Percentiles rank a stretch among this genome's conserved stretches.
Conservation (phyloP, 2,329 filamentous ascomycete genomes). For the Xylaria sp. region DNA sequence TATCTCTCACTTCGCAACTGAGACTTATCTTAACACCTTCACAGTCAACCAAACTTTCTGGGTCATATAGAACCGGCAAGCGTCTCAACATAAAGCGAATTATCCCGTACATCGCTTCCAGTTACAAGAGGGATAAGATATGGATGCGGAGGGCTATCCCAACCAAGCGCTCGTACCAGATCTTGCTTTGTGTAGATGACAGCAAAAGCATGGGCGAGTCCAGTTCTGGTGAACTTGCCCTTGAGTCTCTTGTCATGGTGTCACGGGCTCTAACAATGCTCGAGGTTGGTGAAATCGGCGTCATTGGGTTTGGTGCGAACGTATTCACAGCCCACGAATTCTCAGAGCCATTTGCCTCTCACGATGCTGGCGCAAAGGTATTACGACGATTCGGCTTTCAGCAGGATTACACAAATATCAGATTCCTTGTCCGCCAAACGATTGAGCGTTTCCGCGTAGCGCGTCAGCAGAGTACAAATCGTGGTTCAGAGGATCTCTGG, state of each 20-base stretch:
- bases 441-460: conserved; percentile 84
- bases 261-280: conserved; percentile 87
- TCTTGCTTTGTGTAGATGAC: conserved; percentile 96
- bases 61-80: conserved; percentile 96
- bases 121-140: conserved; percentile 99
- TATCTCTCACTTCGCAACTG: conserved; percentile 90
- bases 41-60: conserved; percentile 92
- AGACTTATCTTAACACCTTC: conserved; percentile 95
- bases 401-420: conserved; percentile 86
- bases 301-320: conserved; percentile 85
- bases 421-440: conserved; percentile 74
- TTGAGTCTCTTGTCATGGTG: conserved; percentile 93
- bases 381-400: conserved; percentile 85
- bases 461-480: conserved; percentile 62
- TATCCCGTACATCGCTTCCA: conserved; percentile 97
- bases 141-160: conserved; percentile 96
- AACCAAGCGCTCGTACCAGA: conserved; percentile 93
- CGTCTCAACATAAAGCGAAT: conserved; percentile 99
- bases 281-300: conserved; percentile 90
- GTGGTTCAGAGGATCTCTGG: conserved; percentile 76
- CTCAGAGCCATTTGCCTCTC: conserved; percentile 75
- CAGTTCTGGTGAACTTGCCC: conserved; percentile 77
- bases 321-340: conserved; percentile 88
- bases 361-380: conserved; percentile 80
- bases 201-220: conserved; percentile 90